These are phyloP conservation scores for Phytopythium helicoides DNA, from an alignment of 352 stramenopile genomes.

Conservation along the genomic window DNA sequence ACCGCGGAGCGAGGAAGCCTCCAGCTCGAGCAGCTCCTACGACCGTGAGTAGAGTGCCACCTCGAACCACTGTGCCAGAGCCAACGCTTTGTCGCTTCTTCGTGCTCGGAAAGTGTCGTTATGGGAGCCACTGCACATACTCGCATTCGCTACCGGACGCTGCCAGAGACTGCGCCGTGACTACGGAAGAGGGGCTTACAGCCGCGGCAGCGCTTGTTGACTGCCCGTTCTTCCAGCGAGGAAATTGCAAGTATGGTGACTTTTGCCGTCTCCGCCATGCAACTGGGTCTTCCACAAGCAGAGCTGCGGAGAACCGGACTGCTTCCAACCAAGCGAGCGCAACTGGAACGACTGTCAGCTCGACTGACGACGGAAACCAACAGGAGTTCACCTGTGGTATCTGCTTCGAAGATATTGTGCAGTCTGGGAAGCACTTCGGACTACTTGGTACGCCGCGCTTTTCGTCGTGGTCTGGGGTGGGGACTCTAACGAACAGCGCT, in stretches of 20 bases:
- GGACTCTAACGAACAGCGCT: too few species aligned
- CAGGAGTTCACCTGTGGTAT: constrained; percentile 73
- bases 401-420: constrained; percentile 80
- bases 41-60: not conserved
- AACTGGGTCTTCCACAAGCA: not conserved
- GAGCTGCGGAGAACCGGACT: not conserved
- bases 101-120: constrained; percentile 74
- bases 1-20: not conserved
- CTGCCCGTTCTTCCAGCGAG: constrained; percentile 71
- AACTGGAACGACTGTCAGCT: too few species aligned
- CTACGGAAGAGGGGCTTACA: constrained; percentile 32
- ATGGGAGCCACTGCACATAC: constrained; percentile 71
- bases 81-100: constrained; percentile 67
- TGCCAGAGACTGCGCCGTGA: constrained; percentile 24
- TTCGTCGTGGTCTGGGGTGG: not conserved
- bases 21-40: not conserved
- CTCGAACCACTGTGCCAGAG: constrained; percentile 16
- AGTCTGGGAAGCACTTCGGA: constrained; percentile 75
- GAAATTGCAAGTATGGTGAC: constrained; percentile 76
- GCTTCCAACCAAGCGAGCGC: too few species aligned
- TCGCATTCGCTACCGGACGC: constrained; percentile 46
- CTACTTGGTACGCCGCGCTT: constrained; percentile 49
- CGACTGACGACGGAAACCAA: constrained; percentile 13
- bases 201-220: constrained; percentile 62
- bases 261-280: constrained; percentile 60